These are phyloP conservation scores for Didymella sp. DNA, from an alignment of 2,329 filamentous ascomycete genomes.

Conservation along the genomic window DNA sequence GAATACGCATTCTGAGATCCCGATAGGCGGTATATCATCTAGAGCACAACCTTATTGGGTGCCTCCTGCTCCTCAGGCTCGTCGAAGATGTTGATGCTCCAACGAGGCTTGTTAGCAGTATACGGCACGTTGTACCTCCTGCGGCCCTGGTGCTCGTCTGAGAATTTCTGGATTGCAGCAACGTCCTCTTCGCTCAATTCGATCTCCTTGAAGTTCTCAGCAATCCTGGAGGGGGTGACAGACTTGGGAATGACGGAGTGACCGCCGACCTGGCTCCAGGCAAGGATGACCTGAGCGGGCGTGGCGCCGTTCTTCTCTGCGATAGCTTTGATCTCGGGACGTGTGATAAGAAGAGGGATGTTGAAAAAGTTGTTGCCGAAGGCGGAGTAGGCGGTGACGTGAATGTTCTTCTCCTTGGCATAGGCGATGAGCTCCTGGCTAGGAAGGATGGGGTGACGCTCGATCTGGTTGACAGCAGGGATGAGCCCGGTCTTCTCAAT, in stretches of 20 bases:
- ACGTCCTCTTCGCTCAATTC: constrained; percentile 34
- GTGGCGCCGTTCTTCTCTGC: constrained; percentile 69
- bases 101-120: constrained; percentile 53
- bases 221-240: constrained; percentile 36
- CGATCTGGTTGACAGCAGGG: constrained; percentile 43
- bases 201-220: constrained; percentile 42
- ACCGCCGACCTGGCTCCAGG: constrained; percentile 80
- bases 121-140: constrained; percentile 43
- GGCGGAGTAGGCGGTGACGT: constrained; percentile 54
- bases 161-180: constrained; percentile 50
- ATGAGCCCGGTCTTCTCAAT: constrained; percentile 56
- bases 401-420: constrained; percentile 42
- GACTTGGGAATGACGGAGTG: constrained; percentile 43
- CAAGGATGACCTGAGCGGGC: constrained; percentile 79
- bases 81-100: constrained; percentile 39
- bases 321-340: constrained; percentile 71
- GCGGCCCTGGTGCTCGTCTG: constrained; percentile 56
- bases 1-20: not conserved
- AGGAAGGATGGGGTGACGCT: constrained; percentile 41
- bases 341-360: constrained; percentile 68
- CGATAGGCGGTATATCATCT: not conserved
- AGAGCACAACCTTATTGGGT: constrained; percentile 29
- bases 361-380: constrained; percentile 50
- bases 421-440: constrained; percentile 41
- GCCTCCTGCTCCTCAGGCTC: constrained; percentile 43